phyloP scores from a whole-genome alignment of 2,329 filamentous ascomycete genomes.

The Paecilomyces fulvus region DNA sequence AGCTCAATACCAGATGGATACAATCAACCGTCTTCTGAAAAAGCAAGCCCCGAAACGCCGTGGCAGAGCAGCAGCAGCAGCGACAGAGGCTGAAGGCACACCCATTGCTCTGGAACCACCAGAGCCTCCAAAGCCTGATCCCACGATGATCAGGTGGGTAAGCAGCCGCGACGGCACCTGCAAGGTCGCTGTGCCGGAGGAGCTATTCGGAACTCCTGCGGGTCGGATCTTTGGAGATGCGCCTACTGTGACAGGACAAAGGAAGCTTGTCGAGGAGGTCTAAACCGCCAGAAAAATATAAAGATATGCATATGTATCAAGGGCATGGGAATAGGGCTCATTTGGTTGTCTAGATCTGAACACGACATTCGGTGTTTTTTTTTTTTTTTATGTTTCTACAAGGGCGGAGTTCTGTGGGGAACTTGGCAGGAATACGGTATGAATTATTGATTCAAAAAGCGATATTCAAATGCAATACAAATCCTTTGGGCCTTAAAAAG shows the following conservation, averaged over 20 bases:
- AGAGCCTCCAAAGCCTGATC: slow-evolving; percentile 32
- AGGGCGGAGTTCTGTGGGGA: not conserved
- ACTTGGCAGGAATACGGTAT: not conserved
- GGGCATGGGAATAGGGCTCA: not conserved
- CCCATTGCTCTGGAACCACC: slow-evolving; percentile 30
- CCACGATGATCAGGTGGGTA: slow-evolving; percentile 39
- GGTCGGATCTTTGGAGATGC: slow-evolving; percentile 30
- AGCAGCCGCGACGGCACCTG: slow-evolving; percentile 31
- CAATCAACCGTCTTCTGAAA: slow-evolving; percentile 58
- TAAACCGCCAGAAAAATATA: slow-evolving; percentile 8
- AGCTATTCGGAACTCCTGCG: slow-evolving; percentile 39
- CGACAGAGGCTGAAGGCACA: slow-evolving; percentile 36
- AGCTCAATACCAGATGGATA: slow-evolving; percentile 47
- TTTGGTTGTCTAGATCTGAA: not conserved
- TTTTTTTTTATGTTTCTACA: not conserved
- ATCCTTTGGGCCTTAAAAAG: not conserved
- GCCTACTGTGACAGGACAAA: slow-evolving; percentile 6
- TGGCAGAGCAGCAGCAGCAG: slow-evolving; percentile 37
- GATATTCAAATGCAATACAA: not conserved
- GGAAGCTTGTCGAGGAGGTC: slow-evolving; percentile 33
- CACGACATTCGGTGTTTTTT: not conserved
- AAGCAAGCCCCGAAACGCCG: slow-evolving; percentile 56
- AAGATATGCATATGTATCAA: not conserved
- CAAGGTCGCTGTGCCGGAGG: slow-evolving; percentile 36
- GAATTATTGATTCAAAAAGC: not conserved